Conservation (phyloP, 108 stramenopile species). For the Skeletonema costatum region DNA sequence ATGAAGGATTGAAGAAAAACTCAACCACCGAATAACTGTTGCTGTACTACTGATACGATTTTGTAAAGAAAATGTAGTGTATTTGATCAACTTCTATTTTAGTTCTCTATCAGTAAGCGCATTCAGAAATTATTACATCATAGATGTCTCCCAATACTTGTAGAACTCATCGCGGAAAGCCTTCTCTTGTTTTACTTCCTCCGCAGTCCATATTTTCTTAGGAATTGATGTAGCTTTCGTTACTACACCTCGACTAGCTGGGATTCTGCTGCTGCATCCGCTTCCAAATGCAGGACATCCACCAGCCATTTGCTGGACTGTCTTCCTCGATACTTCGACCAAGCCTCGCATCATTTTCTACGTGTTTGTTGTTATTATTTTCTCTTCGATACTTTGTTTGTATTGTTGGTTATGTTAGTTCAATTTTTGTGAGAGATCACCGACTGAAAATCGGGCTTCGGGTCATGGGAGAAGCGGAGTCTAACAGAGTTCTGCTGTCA, state of each 20-base stretch:
- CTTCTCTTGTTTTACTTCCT: background rate
- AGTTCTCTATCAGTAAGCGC: background rate
- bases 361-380: background rate
- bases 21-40: background rate
- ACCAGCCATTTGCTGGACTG: background rate
- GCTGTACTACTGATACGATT: background rate
- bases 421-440: background rate
- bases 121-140: background rate
- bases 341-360: slow-evolving; percentile 2
- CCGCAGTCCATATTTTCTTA: background rate
- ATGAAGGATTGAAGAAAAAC: background rate
- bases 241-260: background rate
- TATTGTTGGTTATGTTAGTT: background rate
- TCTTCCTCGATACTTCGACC: background rate
- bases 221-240: background rate
- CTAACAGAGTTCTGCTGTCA: background rate
- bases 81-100: background rate
- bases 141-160: background rate
- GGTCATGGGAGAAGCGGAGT: background rate
- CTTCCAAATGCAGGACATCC: background rate
- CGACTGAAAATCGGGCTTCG: background rate
- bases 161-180: background rate
- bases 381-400: background rate
- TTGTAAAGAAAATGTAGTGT: background rate
- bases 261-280: background rate